Conservation (phyloP, 1,139 yeast genomes). For the Pichia sp. region DNA sequence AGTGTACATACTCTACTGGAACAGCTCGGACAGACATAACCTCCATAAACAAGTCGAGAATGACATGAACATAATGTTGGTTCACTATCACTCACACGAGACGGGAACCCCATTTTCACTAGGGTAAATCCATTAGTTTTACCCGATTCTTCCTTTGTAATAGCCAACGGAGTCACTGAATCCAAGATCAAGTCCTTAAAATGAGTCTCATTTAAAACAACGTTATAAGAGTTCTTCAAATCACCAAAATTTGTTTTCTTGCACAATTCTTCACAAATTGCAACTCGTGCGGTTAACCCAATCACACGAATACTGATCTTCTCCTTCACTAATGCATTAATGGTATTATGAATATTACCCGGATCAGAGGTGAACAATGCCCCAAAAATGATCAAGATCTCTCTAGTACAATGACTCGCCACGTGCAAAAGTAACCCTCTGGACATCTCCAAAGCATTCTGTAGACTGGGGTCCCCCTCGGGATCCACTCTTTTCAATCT, state of each 20-base stretch:
- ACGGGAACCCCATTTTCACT: constrained; percentile 97
- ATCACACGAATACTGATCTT: constrained; percentile 78
- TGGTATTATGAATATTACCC: constrained; percentile 86
- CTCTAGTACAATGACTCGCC: constrained; percentile 77
- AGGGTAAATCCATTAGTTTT: constrained; percentile 56
- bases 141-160: constrained; percentile 36
- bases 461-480: constrained; percentile 89
- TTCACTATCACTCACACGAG: constrained; percentile 53
- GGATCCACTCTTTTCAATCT: constrained; percentile 70
- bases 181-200: constrained; percentile 80
- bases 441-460: constrained; percentile 89
- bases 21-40: constrained; percentile 89
- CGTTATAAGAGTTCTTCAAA: constrained; percentile 55
- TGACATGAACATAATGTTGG: constrained; percentile 89
- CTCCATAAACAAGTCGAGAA: constrained; percentile 56
- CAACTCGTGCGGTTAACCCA: constrained; percentile 92
- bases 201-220: constrained; percentile 80
- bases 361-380: constrained; percentile 91
- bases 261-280: constrained; percentile 85
- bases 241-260: constrained; percentile 69
- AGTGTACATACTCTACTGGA: constrained; percentile 75
- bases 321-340: constrained; percentile 63
- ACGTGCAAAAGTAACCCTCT: constrained; percentile 75
- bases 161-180: constrained; percentile 87
- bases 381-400: constrained; percentile 79